Conservation (phyloP, 164 flowering plant genomes). For the Akebia trifoliata region DNA sequence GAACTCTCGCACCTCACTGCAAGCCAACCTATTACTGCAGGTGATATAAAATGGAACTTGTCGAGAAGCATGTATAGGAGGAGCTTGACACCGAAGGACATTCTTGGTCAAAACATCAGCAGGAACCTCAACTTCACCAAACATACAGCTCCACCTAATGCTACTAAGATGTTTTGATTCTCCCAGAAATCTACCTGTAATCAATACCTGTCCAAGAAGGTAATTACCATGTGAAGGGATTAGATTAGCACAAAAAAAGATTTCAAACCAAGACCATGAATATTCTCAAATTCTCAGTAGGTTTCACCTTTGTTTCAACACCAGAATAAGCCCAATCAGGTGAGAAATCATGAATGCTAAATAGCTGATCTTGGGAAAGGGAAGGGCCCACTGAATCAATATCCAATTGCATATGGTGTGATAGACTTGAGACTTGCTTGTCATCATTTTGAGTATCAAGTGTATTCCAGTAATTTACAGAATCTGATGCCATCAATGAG, state of each 20-base stretch:
- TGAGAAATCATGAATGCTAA: constrained; percentile 59
- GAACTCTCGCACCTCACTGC: constrained; percentile 80
- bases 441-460: constrained; percentile 41
- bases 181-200: constrained; percentile 52
- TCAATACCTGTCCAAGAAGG: constrained; percentile 43
- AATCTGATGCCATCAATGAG: constrained; percentile 55
- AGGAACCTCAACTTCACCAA: constrained; percentile 72
- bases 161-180: constrained; percentile 19
- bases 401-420: constrained; percentile 56
- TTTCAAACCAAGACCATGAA: too few relatives aligned
- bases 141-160: constrained; percentile 73
- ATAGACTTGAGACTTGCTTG: constrained; percentile 53
- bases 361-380: constrained; percentile 68
- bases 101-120: constrained; percentile 47
- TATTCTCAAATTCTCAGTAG: too few relatives aligned
- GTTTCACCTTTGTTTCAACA: constrained; percentile 61
- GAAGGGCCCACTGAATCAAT: constrained; percentile 53
- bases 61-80: constrained; percentile 52
- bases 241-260: neutral
- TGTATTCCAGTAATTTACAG: constrained; percentile 54
- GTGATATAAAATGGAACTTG: constrained; percentile 71
- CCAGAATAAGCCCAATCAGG: constrained; percentile 72
- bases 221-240: constrained; percentile 7
- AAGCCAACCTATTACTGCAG: constrained; percentile 63
- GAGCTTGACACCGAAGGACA: constrained; percentile 59